A percentile compares a stretch with the other conserved stretches of the same genome.
Evolutionary conservation across 306 rosid species (phyloP).

Genomic region (Pyrus pyrifolia): DNA sequence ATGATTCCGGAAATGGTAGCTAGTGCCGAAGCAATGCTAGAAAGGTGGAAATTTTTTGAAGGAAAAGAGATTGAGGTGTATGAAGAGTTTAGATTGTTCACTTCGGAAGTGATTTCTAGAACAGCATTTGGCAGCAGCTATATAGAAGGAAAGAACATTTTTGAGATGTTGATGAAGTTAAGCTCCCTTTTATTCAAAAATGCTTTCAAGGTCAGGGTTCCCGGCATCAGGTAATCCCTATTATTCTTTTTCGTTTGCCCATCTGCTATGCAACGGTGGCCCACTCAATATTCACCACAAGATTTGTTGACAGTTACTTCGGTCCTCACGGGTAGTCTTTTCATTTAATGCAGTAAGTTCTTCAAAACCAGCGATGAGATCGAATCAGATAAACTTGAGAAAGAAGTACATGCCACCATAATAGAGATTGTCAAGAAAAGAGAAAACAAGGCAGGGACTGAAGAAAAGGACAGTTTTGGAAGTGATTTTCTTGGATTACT

Average conservation of each 20-base stretch:
- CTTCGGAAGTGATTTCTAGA: conserved; percentile 22
- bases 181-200: neutral
- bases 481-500: conserved; percentile 22
- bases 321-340: too few species aligned
- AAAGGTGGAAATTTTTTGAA: conserved; percentile 12
- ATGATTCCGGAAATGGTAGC: conserved; percentile 10
- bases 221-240: conserved; percentile 4
- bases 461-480: conserved; percentile 5
- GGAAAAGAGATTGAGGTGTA: conserved; percentile 24
- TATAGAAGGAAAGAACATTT: conserved; percentile 19
- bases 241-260: neutral
- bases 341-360: neutral
- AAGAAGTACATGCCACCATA: neutral
- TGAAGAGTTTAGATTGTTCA: conserved; percentile 21
- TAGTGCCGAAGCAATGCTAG: conserved; percentile 11
- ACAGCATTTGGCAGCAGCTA: conserved; percentile 28
- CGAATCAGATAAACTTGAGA: conserved; percentile 3
- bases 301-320: too few species aligned
- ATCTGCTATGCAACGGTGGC: too few species aligned
- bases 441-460: neutral
- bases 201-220: neutral
- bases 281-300: too few species aligned
- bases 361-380: neutral
- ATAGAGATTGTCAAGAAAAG: neutral
- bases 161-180: conserved; percentile 8